These are phyloP conservation scores for Ceratobasidium sp. DNA, from an alignment of 1,284 basidiomycete species.

Conservation along the genomic window DNA sequence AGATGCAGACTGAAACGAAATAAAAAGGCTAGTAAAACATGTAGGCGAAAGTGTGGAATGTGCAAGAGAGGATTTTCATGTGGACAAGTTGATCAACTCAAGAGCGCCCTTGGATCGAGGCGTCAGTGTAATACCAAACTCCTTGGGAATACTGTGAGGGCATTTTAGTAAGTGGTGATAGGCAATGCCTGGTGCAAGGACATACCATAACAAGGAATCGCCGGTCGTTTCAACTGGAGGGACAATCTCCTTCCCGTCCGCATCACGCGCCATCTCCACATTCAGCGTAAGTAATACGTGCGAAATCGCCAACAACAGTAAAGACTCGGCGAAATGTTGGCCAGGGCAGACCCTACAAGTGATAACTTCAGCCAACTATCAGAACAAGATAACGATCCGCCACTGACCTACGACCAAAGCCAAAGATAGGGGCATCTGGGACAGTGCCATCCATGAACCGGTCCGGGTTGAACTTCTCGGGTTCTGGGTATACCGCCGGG, in stretches of 20 bases:
- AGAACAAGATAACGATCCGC: neutral
- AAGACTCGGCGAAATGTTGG: constrained; percentile 21
- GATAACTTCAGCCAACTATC: neutral
- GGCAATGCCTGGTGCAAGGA: neutral
- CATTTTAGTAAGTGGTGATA: neutral
- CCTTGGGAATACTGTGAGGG: constrained; percentile 16
- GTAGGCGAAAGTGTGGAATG: neutral
- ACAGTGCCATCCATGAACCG: constrained; percentile 35
- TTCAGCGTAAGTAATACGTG: constrained; percentile 24
- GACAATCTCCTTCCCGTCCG: constrained; percentile 13
- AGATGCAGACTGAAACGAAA: neutral
- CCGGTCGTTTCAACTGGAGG: constrained; percentile 25
- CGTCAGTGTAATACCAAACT: constrained; percentile 23
- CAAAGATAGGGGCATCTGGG: constrained; percentile 27
- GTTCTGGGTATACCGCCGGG: constrained; percentile 31
- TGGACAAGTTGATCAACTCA: constrained; percentile 14
- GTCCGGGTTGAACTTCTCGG: constrained; percentile 34
- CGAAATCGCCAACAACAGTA: constrained; percentile 20
- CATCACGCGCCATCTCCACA: constrained; percentile 15
- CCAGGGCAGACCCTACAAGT: constrained; percentile 23
- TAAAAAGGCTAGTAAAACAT: neutral
- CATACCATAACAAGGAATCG: constrained; percentile 29
- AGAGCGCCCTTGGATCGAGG: constrained; percentile 29
- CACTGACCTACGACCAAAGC: constrained; percentile 21
- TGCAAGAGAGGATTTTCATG: neutral